A percentile compares a stretch with the other conserved stretches of the same genome.
phyloP scores from a whole-genome alignment of 345 rosid genomes.

The Iberis pinnata region DNA sequence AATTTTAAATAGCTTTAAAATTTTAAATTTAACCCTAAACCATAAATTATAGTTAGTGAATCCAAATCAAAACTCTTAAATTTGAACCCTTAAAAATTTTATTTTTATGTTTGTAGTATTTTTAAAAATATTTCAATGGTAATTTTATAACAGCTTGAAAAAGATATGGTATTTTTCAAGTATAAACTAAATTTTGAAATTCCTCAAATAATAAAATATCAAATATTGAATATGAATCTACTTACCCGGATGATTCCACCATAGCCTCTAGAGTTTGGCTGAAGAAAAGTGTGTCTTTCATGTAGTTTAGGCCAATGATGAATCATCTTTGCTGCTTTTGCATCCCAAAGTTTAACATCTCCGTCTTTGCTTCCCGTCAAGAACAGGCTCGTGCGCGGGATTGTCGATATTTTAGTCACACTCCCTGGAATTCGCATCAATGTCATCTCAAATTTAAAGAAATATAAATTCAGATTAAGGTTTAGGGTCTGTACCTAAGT shows the following conservation, averaged over 20 bases:
- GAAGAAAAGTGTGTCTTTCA: slow-evolving; percentile 76
- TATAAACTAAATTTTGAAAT: too few relatives aligned
- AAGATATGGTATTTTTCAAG: too few relatives aligned
- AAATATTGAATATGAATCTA: not conserved
- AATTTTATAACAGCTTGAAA: too few relatives aligned
- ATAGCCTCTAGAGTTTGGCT: slow-evolving; percentile 72
- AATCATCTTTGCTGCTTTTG: slow-evolving; percentile 64
- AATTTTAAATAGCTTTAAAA: too few relatives aligned
- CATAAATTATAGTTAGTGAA: too few relatives aligned
- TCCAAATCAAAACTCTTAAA: too few relatives aligned
- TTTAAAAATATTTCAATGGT: too few relatives aligned
- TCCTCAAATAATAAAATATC: not conserved
- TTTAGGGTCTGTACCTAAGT: slow-evolving; percentile 48
- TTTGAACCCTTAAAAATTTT: too few relatives aligned
- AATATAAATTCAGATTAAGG: not conserved
- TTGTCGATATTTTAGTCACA: slow-evolving; percentile 68
- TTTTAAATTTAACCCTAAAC: too few relatives aligned
- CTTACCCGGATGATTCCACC: slow-evolving; percentile 80
- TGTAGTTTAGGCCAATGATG: slow-evolving; percentile 89
- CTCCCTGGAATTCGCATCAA: slow-evolving; percentile 46
- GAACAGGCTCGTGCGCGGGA: slow-evolving; percentile 82
- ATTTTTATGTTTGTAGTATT: too few relatives aligned
- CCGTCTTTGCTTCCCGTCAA: slow-evolving; percentile 96
- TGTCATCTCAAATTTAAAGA: not conserved
- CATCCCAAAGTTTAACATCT: slow-evolving; percentile 97